Conservation (phyloP, 768 basidiomycete genomes). For the Macrocybe gigantea region DNA sequence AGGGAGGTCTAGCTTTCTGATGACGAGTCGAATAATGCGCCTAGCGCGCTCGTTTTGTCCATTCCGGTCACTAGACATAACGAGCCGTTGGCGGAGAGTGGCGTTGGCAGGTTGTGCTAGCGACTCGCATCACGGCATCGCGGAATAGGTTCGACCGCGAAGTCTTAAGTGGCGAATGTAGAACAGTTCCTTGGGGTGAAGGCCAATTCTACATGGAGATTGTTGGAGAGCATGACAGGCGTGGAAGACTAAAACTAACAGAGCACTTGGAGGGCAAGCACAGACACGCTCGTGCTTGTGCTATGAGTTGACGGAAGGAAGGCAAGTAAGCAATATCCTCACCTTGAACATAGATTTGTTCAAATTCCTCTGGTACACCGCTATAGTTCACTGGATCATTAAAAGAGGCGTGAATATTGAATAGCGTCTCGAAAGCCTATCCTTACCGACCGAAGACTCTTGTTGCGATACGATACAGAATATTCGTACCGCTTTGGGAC, state of each 20-base stretch:
- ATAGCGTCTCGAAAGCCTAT: slow-evolving; percentile 16
- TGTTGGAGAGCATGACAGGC: too few relatives aligned
- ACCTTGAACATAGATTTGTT: slow-evolving; percentile 5
- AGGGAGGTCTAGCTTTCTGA: slow-evolving; percentile 4
- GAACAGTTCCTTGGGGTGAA: slow-evolving; percentile 6
- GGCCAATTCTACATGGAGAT: too few relatives aligned
- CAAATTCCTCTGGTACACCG: slow-evolving; percentile 11
- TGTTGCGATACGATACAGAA: slow-evolving; percentile 12
- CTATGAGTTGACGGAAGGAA: slow-evolving; percentile 5
- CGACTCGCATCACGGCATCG: too few relatives aligned
- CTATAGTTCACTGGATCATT: slow-evolving; percentile 11
- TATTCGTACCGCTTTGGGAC: slow-evolving; percentile 22
- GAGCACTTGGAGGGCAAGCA: too few relatives aligned
- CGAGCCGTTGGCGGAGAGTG: slow-evolving; percentile 10
- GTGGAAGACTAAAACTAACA: too few relatives aligned
- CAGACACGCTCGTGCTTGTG: slow-evolving; percentile 5
- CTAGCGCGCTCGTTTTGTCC: slow-evolving; percentile 13
- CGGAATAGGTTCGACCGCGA: too few relatives aligned
- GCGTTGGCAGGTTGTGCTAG: neutral
- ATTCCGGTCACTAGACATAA: slow-evolving; percentile 15
- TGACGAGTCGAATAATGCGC: slow-evolving; percentile 8
- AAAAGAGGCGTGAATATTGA: slow-evolving; percentile 12
- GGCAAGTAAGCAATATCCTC: slow-evolving; percentile 10
- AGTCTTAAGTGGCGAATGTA: neutral
- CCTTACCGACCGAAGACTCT: slow-evolving; percentile 14